Evolutionary conservation across 306 rosid genomes (phyloP), one percentile per base, ranked within the genome.

Genomic region (Cucumis cinereus): DNA sequence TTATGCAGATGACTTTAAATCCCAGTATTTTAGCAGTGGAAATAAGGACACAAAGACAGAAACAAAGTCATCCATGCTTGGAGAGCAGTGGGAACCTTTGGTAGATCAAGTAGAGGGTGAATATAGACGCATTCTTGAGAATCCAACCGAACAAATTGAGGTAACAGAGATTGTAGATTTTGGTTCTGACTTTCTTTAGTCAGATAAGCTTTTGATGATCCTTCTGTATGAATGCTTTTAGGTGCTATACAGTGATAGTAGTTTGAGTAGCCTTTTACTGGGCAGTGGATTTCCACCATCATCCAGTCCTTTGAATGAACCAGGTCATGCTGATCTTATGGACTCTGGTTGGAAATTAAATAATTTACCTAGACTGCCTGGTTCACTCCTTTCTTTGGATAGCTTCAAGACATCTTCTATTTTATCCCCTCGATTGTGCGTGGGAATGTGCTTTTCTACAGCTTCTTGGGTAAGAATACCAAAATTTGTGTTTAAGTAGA

Each of bases 361-460:
- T 72, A 84, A 87, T 72, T 80, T 90, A 52, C 77, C 69, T 47
- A 81, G 59, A 78, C 78, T 85, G 47, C 80, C 89, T 0, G 90
- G 93, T 40, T 94, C 97, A 78, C 91, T 94, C 79, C 94, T 94
- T 80, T 90, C 93, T 69, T 89, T 92, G 24, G 97, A 94, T 82
- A 87, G 84, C 85, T 63, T 67, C 61, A 85, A 83, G 53, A 88
- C 87, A 76, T 75, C 75, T 22, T 64, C 14, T 40, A 71, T 78
- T 52, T 83, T 90, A 68, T 53, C 49, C 17, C 90, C 95, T 79
- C 89, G 22, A 47, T 73, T 87, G 75, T 83, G 76, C 26, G 79
- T 92, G 58, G 99, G 97, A 85, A 94, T 89, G 99, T 94, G 95
- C 79, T 94, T 92, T 81, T 90, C 95, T 64, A 76, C 93, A 49